phyloP scores from a whole-genome alignment of 1,139 yeast genomes.

The Zygosaccharomyces pseudobailii region DNA sequence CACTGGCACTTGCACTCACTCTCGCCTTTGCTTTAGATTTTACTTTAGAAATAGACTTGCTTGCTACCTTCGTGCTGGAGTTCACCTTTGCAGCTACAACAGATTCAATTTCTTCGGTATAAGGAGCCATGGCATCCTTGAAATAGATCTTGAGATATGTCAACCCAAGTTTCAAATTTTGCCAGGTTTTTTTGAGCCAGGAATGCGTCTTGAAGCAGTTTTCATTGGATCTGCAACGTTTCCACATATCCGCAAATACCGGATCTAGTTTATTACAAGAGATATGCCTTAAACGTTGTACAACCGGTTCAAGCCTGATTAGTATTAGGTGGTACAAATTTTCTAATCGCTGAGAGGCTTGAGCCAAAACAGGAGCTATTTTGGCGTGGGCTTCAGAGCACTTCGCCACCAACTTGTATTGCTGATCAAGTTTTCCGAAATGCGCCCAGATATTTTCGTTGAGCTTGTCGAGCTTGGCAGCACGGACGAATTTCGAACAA shows the following conservation, averaged over 20 bases:
- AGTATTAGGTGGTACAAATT: neutral
- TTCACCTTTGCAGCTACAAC: neutral
- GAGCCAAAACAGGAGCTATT: neutral
- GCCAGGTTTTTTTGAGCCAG: neutral
- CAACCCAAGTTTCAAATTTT: neutral
- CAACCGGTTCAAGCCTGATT: neutral
- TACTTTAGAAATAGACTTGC: neutral
- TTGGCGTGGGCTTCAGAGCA: neutral
- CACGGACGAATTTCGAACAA: slow-evolving; percentile 5
- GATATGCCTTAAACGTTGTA: neutral
- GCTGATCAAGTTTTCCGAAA: neutral
- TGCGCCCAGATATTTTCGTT: slow-evolving; percentile 2
- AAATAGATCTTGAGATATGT: neutral
- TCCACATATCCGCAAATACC: neutral
- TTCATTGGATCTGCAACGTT: neutral
- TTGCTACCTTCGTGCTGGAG: neutral
- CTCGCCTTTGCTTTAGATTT: neutral
- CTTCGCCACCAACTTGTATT: neutral
- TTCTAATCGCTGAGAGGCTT: neutral
- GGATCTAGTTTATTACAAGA: neutral
- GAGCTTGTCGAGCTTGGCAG: slow-evolving; percentile 8
- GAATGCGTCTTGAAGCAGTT: neutral
- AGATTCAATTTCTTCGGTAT: neutral
- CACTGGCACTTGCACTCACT: neutral
- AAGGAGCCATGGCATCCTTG: neutral